Percentiles rank a stretch among this genome's conserved stretches.
phyloP scores from a whole-genome alignment of 768 basidiomycete species.

The Cubamyces lactineus region DNA sequence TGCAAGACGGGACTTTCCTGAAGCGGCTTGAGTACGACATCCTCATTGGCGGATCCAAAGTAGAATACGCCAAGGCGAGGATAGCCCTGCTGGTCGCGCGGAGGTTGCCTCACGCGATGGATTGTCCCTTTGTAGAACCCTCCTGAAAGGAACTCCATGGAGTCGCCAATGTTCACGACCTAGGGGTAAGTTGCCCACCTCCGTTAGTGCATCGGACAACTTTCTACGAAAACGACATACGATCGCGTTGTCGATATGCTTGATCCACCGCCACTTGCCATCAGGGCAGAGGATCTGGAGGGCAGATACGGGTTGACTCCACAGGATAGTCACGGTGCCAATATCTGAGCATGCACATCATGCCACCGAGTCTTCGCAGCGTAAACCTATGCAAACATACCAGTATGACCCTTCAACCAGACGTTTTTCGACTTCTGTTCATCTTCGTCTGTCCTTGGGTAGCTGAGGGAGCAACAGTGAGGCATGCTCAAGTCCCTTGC shows the following conservation, averaged over 20 bases:
- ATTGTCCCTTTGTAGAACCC: conserved; percentile 44
- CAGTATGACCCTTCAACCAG: conserved; percentile 44
- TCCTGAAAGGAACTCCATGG: conserved; percentile 40
- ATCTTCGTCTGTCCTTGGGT: conserved; percentile 38
- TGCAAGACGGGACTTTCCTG: conserved; percentile 37
- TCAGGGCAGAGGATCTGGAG: conserved; percentile 39
- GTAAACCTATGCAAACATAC: conserved; percentile 12
- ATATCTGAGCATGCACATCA: conserved; percentile 2
- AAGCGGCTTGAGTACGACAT: conserved; percentile 35
- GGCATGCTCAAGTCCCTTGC: not conserved
- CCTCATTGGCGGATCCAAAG: conserved; percentile 39
- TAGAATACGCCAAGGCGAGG: conserved; percentile 43
- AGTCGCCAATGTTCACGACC: conserved; percentile 45
- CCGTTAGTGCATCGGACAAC: not conserved
- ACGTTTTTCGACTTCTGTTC: conserved; percentile 35
- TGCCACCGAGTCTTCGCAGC: not conserved
- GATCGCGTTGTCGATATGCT: conserved; percentile 38
- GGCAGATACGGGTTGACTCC: conserved; percentile 41
- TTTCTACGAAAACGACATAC: conserved; percentile 22
- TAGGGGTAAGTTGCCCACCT: conserved; percentile 24
- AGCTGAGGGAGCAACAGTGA: conserved; percentile 22
- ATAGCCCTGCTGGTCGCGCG: conserved; percentile 38
- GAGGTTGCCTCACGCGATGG: conserved; percentile 44
- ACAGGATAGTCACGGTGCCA: conserved; percentile 37
- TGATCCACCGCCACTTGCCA: conserved; percentile 40